These are phyloP conservation scores for Ilyonectria robusta DNA, from an alignment of 2,329 filamentous ascomycete genomes.

Conservation along the genomic window DNA sequence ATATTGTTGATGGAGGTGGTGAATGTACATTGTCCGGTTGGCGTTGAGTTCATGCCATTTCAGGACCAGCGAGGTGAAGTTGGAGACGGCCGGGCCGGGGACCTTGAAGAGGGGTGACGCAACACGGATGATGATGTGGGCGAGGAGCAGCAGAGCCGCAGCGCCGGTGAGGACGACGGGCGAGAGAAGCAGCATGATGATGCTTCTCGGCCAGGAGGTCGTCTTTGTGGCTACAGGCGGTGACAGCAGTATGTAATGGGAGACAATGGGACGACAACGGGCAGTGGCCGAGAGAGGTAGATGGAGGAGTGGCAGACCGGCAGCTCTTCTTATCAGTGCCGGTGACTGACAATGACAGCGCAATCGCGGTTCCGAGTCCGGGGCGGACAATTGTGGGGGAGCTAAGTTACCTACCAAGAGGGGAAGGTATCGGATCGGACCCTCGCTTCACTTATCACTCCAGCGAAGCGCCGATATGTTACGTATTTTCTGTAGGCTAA, in stretches of 20 bases:
- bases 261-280: not conserved
- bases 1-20: slow-evolving; percentile 67
- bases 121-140: slow-evolving; percentile 47
- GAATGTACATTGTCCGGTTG: slow-evolving; percentile 68
- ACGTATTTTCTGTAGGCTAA: not conserved
- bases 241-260: not conserved
- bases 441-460: slow-evolving; percentile 1
- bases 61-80: slow-evolving; percentile 65
- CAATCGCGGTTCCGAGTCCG: slow-evolving; percentile 32
- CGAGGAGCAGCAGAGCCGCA: slow-evolving; percentile 42
- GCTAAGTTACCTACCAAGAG: not conserved
- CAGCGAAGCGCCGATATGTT: not conserved
- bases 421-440: slow-evolving; percentile 10
- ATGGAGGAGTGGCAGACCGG: not conserved
- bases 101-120: slow-evolving; percentile 55
- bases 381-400: slow-evolving; percentile 32
- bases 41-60: slow-evolving; percentile 71
- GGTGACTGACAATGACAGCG: slow-evolving; percentile 27
- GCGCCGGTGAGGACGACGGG: slow-evolving; percentile 45
- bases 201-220: not conserved
- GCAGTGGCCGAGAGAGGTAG: not conserved
- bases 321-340: slow-evolving; percentile 39
- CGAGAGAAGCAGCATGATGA: slow-evolving; percentile 48
- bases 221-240: not conserved
- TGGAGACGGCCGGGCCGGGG: slow-evolving; percentile 64